These are phyloP conservation scores for Glomus cerebriforme DNA, from an alignment of 192 early-diverging fungal species.

Conservation along the genomic window DNA sequence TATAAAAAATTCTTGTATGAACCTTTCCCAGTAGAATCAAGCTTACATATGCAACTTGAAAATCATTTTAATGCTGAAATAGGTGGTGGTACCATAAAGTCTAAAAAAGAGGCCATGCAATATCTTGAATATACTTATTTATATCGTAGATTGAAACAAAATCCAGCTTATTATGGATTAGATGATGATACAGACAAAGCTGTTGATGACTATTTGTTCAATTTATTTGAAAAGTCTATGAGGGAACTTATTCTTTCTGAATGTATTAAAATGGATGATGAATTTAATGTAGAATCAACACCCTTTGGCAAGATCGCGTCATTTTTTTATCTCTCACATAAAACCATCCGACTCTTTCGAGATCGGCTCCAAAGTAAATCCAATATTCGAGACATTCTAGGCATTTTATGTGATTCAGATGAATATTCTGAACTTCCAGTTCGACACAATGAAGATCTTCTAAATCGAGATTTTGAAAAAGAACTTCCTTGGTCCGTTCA, in stretches of 20 bases:
- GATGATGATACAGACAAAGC: conserved; percentile 68
- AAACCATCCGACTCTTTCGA: conserved; percentile 73
- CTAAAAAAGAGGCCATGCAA: conserved; percentile 92
- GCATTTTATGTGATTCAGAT: conserved; percentile 75
- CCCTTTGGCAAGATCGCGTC: conserved; percentile 82
- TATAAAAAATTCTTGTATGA: conserved; percentile 98
- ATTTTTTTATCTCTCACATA: conserved; percentile 89
- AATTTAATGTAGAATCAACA: conserved; percentile 70
- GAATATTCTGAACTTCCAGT: conserved; percentile 94
- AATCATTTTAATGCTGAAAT: conserved; percentile 97
- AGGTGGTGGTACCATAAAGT: conserved; percentile 80
- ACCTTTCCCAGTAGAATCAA: conserved; percentile 90
- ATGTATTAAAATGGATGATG: conserved; percentile 73
- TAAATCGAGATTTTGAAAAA: conserved; percentile 82
- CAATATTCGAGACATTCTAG: conserved; percentile 64
- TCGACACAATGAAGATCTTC: conserved; percentile 91
- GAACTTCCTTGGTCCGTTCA: conserved; percentile 68
- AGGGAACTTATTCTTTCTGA: conserved; percentile 64
- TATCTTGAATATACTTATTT: conserved; percentile 98
- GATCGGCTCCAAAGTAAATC: conserved; percentile 54
- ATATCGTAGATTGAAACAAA: conserved; percentile 87
- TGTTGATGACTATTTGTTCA: conserved; percentile 76
- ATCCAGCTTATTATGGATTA: conserved; percentile 95
- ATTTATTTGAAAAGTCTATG: conserved; percentile 75
- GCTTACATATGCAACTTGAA: conserved; percentile 70